phyloP scores from a whole-genome alignment of 805 yeast genomes.

The Candida awuae region DNA sequence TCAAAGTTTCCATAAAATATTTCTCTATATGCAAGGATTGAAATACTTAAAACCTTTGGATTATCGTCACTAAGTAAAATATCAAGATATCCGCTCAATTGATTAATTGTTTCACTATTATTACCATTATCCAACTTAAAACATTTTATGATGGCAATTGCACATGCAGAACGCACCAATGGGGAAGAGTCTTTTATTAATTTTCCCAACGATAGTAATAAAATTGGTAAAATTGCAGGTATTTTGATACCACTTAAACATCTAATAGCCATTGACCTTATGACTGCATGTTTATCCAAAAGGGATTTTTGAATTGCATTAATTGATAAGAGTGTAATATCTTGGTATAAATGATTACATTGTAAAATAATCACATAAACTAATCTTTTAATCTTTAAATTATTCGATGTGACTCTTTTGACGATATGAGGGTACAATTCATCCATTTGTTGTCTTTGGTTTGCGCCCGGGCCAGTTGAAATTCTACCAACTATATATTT shows the following conservation, averaged over 20 bases:
- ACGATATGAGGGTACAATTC: conserved; percentile 77
- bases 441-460: conserved; percentile 28
- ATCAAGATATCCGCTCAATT: conserved; percentile 42
- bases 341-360: conserved; percentile 79
- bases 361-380: conserved; percentile 68
- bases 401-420: conserved; percentile 69
- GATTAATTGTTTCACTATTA: conserved; percentile 33
- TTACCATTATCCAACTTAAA: conserved; percentile 28
- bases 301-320: conserved; percentile 86
- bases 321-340: conserved; percentile 79
- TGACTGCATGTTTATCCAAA: conserved; percentile 57
- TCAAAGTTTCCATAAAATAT: conserved; percentile 52
- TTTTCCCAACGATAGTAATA: conserved; percentile 63
- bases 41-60: conserved; percentile 59
- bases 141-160: conserved; percentile 62
- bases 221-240: conserved; percentile 72
- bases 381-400: conserved; percentile 58
- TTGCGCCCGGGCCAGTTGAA: conserved; percentile 20
- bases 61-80: conserved; percentile 58
- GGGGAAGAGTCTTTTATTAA: conserved; percentile 66
- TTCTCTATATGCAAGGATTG: conserved; percentile 48
- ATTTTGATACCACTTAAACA: conserved; percentile 79
- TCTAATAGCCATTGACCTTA: conserved; percentile 66
- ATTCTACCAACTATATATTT: conserved; percentile 43
- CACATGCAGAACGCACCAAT: conserved; percentile 70